These are phyloP conservation scores for Penicillium lagena DNA, from an alignment of 495 filamentous ascomycete genomes.

Conservation along the genomic window DNA sequence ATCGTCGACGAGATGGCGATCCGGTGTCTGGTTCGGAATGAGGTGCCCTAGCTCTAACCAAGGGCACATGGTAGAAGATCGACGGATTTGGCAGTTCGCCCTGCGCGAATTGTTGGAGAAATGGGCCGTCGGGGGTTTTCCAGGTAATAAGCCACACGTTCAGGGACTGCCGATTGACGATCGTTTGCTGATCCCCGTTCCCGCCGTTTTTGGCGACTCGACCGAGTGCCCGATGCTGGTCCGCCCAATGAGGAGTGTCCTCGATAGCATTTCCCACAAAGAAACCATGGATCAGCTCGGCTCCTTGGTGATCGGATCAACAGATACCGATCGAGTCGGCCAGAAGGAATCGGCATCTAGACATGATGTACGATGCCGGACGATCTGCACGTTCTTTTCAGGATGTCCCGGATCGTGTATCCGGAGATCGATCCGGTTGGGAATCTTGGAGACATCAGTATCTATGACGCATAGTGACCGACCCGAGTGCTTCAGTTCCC, in stretches of 20 bases:
- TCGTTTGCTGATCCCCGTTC: neutral
- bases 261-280: neutral
- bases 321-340: too few species aligned
- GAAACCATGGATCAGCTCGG: neutral
- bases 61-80: neutral
- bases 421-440: too few species aligned
- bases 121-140: too few species aligned
- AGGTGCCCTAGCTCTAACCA: neutral
- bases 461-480: too few species aligned
- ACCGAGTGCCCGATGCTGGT: neutral
- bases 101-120: too few species aligned
- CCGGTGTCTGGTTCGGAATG: neutral
- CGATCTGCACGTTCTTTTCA: too few species aligned
- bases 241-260: neutral
- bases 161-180: neutral
- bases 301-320: neutral
- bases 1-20: constrained; percentile 1
- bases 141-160: too few species aligned
- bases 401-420: too few species aligned
- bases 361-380: too few species aligned
- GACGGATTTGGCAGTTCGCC: too few species aligned
- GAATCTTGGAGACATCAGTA: too few species aligned
- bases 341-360: neutral
- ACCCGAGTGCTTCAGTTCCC: too few species aligned
- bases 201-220: neutral